phyloP scores from a whole-genome alignment of 169 alveolate genomes.

The Besnoitia besnoiti region DNA sequence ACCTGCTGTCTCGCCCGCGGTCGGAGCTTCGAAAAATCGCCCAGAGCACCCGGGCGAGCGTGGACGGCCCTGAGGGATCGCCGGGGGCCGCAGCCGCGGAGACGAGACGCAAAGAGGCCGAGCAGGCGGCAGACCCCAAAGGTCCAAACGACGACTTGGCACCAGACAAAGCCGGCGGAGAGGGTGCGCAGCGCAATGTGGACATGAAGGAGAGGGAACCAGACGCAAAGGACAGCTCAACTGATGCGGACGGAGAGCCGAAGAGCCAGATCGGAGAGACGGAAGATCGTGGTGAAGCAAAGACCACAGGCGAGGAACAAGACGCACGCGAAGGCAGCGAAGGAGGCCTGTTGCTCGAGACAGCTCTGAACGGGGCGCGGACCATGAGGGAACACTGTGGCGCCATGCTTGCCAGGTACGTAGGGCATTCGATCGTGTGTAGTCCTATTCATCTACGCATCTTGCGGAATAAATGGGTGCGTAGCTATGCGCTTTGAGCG shows the following conservation, averaged over 20 bases:
- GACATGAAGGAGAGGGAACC: not conserved
- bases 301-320: no score
- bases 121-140: constrained; percentile 40
- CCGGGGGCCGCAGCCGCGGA: constrained; percentile 1
- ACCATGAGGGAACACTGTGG: constrained; percentile 64
- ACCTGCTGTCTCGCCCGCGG: constrained; percentile 61
- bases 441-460: no score
- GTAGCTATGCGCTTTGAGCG: no score
- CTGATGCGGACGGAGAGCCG: no score
- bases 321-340: no score
- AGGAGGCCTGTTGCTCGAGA: constrained; percentile 37
- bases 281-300: no score
- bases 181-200: not conserved
- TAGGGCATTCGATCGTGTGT: no score
- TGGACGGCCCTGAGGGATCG: not conserved
- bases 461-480: no score
- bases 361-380: not conserved
- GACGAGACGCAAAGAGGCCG: not conserved
- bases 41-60: constrained; percentile 13
- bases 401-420: constrained; percentile 51
- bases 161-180: no score
- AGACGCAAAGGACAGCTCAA: no score
- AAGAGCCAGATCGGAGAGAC: no score
- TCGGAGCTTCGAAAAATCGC: constrained; percentile 51
- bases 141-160: no score